These are phyloP conservation scores for Trifolium pratense DNA, from an alignment of 306 rosid genomes.

Conservation along the genomic window DNA sequence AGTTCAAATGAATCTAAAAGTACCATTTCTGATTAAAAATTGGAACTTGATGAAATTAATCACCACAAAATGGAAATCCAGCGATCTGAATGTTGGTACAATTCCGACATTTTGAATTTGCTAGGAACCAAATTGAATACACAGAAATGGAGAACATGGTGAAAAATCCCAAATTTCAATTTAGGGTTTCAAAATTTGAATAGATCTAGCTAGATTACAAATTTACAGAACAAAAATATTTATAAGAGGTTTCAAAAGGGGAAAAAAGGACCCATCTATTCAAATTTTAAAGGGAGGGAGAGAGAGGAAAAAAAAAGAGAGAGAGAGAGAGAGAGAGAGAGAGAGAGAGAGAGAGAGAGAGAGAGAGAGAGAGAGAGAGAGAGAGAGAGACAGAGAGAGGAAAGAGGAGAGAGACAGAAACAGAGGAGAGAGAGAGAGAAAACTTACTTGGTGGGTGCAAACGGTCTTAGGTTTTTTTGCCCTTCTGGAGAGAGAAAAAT, in stretches of 20 bases:
- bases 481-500: constrained; percentile 91
- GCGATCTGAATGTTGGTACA: constrained; percentile 38
- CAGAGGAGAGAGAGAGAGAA: constrained; percentile 54
- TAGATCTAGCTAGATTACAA: constrained; percentile 49
- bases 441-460: constrained; percentile 99
- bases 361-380: constrained; percentile 48
- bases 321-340: constrained; percentile 30
- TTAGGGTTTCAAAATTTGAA: constrained; percentile 35
- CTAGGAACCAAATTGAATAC: neutral
- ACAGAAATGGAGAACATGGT: neutral
- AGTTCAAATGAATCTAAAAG: constrained; percentile 16
- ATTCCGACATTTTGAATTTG: constrained; percentile 44
- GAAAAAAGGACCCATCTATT: constrained; percentile 81
- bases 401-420: constrained; percentile 41
- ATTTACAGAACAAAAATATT: constrained; percentile 43
- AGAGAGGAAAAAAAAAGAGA: constrained; percentile 26
- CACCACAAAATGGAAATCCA: constrained; percentile 46
- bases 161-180: constrained; percentile 52
- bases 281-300: constrained; percentile 58
- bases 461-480: constrained; percentile 99
- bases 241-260: constrained; percentile 55
- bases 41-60: constrained; percentile 36
- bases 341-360: constrained; percentile 47
- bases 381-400: constrained; percentile 40
- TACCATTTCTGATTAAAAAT: constrained; percentile 34